Conservation (phyloP, 2,329 filamentous ascomycete species). For the Talaromyces islandicus region DNA sequence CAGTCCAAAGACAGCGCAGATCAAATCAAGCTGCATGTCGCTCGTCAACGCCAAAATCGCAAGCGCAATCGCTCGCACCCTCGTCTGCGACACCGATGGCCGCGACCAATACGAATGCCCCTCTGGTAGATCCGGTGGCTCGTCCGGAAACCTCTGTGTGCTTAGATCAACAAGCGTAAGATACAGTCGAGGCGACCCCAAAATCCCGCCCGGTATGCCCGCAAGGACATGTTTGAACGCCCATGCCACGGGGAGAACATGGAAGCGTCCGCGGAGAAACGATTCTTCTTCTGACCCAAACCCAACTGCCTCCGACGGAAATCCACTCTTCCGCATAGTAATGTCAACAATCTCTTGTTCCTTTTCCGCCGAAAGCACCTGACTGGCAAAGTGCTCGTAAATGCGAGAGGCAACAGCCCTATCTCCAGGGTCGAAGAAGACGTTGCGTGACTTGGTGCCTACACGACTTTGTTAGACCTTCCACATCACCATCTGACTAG, state of each 20-base stretch:
- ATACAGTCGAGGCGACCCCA: constrained; percentile 32
- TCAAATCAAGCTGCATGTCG: constrained; percentile 34
- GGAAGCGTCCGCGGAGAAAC: constrained; percentile 13
- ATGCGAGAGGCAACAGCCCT: constrained; percentile 26
- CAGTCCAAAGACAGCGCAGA: constrained; percentile 36
- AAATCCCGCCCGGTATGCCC: constrained; percentile 33
- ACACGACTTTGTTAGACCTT: neutral
- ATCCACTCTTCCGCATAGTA: constrained; percentile 26
- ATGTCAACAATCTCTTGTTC: constrained; percentile 26
- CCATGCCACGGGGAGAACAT: constrained; percentile 28
- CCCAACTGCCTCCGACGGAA: constrained; percentile 22
- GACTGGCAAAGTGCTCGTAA: constrained; percentile 35
- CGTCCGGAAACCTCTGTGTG: constrained; percentile 14
- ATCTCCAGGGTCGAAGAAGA: constrained; percentile 32
- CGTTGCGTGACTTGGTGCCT: constrained; percentile 23
- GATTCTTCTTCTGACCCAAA: constrained; percentile 8
- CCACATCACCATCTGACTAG: neutral
- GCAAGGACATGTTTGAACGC: constrained; percentile 30
- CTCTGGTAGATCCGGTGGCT: constrained; percentile 8
- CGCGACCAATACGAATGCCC: constrained; percentile 15
- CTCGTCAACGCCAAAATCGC: constrained; percentile 31
- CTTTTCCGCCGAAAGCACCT: constrained; percentile 32
- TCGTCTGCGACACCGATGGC: constrained; percentile 16
- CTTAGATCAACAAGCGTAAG: constrained; percentile 25
- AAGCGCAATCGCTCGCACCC: constrained; percentile 29